A percentile compares a stretch with the other conserved stretches of the same genome.
These are phyloP conservation scores for Penicillium sp. DNA, from an alignment of 2,329 filamentous ascomycete species.

Conservation along the genomic window DNA sequence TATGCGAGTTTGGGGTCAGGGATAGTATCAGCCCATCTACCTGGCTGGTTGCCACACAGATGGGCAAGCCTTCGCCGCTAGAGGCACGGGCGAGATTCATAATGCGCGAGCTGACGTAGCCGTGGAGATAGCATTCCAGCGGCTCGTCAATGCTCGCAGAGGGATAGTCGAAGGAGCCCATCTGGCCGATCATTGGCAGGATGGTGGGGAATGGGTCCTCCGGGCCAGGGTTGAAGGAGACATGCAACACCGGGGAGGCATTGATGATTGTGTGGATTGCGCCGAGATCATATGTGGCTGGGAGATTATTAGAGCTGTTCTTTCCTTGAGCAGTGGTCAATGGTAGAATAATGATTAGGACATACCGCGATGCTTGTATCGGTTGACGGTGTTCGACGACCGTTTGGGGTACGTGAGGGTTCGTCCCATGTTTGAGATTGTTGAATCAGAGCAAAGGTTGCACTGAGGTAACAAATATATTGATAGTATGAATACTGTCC, in stretches of 20 bases:
- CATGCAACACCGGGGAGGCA: slow-evolving; percentile 72
- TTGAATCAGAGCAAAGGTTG: too few species aligned
- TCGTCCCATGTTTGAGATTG: slow-evolving; percentile 44
- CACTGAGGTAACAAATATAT: too few species aligned
- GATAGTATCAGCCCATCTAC: slow-evolving; percentile 80
- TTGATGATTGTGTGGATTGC: slow-evolving; percentile 79
- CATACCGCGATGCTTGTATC: slow-evolving; percentile 66
- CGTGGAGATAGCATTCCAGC: slow-evolving; percentile 79
- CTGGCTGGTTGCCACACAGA: slow-evolving; percentile 73
- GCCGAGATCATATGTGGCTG: slow-evolving; percentile 72
- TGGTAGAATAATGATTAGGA: background rate
- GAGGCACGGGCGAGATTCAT: slow-evolving; percentile 65
- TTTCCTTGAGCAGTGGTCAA: slow-evolving; percentile 12
- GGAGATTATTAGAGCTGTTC: too few species aligned
- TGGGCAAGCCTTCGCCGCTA: slow-evolving; percentile 62
- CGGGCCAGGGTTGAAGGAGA: slow-evolving; percentile 71
- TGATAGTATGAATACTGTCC: too few species aligned
- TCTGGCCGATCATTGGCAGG: slow-evolving; percentile 84
- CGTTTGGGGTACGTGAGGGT: slow-evolving; percentile 64
- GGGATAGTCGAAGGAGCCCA: slow-evolving; percentile 71
- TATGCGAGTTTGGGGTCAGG: slow-evolving; percentile 78
- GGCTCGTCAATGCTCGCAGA: slow-evolving; percentile 66
- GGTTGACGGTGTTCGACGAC: slow-evolving; percentile 67
- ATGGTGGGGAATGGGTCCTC: slow-evolving; percentile 73
- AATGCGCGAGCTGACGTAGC: slow-evolving; percentile 78